Conservation (phyloP, 2,329 filamentous ascomycete genomes). For the Monosporascus cannonballus region DNA sequence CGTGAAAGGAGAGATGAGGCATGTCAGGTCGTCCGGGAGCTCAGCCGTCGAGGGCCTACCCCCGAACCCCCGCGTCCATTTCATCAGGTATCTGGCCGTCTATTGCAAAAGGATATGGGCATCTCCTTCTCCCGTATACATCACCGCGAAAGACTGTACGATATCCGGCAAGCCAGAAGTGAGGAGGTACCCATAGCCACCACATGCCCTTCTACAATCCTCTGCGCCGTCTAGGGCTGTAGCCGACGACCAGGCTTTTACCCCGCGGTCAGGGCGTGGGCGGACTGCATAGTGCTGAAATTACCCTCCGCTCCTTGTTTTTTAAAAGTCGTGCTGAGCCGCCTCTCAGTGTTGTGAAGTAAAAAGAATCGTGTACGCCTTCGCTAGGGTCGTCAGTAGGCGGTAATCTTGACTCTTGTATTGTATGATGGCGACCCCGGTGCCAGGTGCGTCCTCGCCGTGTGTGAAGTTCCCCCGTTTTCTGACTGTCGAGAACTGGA, state of each 20-base stretch:
- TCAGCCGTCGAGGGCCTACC: neutral
- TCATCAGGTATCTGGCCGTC: constrained; percentile 25
- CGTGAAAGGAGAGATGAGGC: neutral
- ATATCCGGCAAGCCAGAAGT: constrained; percentile 27
- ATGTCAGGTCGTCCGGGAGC: neutral
- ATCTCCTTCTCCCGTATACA: constrained; percentile 31
- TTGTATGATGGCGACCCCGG: constrained; percentile 14
- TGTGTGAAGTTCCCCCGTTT: constrained; percentile 12
- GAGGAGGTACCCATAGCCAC: constrained; percentile 31
- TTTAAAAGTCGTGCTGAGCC: neutral
- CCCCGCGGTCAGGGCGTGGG: constrained; percentile 21
- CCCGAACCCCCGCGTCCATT: constrained; percentile 9
- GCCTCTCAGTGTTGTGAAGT: constrained; percentile 8
- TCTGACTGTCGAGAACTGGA: constrained; percentile 25
- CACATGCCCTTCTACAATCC: constrained; percentile 29
- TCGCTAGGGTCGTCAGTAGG: constrained; percentile 19
- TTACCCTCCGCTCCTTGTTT: neutral
- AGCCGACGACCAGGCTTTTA: constrained; percentile 22
- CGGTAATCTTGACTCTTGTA: constrained; percentile 23
- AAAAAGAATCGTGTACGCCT: constrained; percentile 22
- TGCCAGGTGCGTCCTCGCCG: constrained; percentile 3
- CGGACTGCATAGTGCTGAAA: constrained; percentile 8
- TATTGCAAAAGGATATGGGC: constrained; percentile 36
- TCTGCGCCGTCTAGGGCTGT: constrained; percentile 24
- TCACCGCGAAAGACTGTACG: constrained; percentile 19